Percentiles rank a stretch among this genome's conserved stretches.
Evolutionary conservation across 2,329 filamentous ascomycete species (phyloP).

Genomic region (Coniosporium tulheliwenetii): DNA sequence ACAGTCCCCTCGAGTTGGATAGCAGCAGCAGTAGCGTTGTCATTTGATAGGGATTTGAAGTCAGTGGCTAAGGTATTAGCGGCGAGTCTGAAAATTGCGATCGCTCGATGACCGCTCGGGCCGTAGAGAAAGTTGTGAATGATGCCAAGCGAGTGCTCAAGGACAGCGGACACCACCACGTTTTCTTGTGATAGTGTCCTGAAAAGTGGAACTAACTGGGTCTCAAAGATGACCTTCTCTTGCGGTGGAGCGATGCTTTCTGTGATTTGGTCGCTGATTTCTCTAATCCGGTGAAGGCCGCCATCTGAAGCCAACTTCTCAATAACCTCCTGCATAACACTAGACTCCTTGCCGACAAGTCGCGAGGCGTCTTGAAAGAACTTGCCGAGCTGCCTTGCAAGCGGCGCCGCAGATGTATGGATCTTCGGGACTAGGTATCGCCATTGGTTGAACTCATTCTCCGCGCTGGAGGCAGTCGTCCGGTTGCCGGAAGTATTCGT

Average conservation of each 20-base stretch:
- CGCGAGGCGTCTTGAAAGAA: conserved; percentile 9
- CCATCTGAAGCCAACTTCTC: conserved; percentile 7
- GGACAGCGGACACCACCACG: conserved; percentile 23
- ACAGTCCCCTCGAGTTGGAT: conserved; percentile 5
- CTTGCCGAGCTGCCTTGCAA: conserved; percentile 2
- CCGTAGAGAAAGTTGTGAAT: conserved; percentile 31
- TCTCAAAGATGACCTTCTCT: conserved; percentile 7
- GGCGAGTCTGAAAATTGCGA: conserved; percentile 17
- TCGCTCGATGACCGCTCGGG: conserved; percentile 19
- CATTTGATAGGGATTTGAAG: too few species aligned
- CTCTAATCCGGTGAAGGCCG: conserved; percentile 8
- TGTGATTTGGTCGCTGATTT: conserved; percentile 4
- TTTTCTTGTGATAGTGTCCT: conserved; percentile 23
- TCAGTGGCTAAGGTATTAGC: background rate
- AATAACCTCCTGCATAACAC: conserved; percentile 10
- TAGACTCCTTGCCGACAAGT: conserved; percentile 6
- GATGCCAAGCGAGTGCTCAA: conserved; percentile 25
- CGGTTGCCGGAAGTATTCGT: too few species aligned
- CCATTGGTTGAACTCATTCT: background rate
- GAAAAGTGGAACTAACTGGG: conserved; percentile 24
- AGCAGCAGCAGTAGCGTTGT: background rate
- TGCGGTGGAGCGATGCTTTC: background rate
- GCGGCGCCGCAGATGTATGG: background rate
- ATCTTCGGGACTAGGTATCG: background rate
- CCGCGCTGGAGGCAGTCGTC: background rate